These are phyloP conservation scores for Yamadazyma dendronema DNA, from an alignment of 1,139 yeast genomes.

Conservation along the genomic window DNA sequence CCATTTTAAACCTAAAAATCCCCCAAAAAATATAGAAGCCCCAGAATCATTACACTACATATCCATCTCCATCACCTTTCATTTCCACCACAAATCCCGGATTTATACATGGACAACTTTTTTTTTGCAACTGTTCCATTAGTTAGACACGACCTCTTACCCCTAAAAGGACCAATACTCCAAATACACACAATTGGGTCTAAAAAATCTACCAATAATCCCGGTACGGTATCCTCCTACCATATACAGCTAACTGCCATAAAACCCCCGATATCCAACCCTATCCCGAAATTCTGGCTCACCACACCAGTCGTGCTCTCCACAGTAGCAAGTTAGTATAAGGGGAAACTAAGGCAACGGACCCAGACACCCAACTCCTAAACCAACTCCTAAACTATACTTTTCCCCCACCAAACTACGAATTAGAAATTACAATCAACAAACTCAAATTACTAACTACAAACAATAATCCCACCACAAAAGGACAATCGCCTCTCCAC, in stretches of 20 bases:
- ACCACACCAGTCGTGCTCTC: neutral
- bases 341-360: neutral
- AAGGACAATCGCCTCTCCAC: neutral
- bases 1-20: neutral
- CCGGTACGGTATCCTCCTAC: too few species aligned
- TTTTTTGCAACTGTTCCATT: conserved; percentile 1
- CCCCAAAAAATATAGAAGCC: neutral
- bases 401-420: too few species aligned
- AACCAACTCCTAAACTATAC: too few species aligned
- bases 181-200: too few species aligned
- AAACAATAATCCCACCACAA: neutral
- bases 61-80: neutral
- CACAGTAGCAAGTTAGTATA: neutral
- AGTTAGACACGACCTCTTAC: neutral
- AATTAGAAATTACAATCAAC: too few species aligned
- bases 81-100: neutral
- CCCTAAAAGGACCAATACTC: too few species aligned
- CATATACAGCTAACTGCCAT: too few species aligned
- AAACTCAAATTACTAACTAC: neutral
- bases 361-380: neutral
- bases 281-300: too few species aligned
- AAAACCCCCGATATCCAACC: too few species aligned
- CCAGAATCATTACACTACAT: neutral
- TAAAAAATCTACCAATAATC: too few species aligned
- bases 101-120: neutral